These are phyloP conservation scores for Phytophthora pistaciae DNA, from an alignment of 352 stramenopile species.

Conservation along the genomic window DNA sequence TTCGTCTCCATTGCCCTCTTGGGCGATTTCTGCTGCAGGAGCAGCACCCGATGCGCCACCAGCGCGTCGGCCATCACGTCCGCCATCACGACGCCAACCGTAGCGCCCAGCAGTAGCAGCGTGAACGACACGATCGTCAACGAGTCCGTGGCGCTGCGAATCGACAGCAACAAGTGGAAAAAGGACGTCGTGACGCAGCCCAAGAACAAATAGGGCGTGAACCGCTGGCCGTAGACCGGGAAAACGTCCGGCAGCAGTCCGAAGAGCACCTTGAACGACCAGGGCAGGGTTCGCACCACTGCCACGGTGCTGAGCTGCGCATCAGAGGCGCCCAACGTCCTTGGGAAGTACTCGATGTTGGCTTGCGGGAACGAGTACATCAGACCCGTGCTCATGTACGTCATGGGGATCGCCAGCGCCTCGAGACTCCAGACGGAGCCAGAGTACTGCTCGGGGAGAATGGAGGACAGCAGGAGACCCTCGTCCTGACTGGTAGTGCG, in stretches of 20 bases:
- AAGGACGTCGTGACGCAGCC: slow-evolving; percentile 65
- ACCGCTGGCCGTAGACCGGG: slow-evolving; percentile 60
- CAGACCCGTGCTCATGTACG: slow-evolving; percentile 81
- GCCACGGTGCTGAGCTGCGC: slow-evolving; percentile 77
- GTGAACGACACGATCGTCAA: slow-evolving; percentile 73
- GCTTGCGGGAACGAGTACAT: slow-evolving; percentile 74
- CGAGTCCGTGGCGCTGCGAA: slow-evolving; percentile 36
- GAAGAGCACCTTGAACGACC: slow-evolving; percentile 85
- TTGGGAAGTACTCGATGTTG: slow-evolving; percentile 82
- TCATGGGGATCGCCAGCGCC: slow-evolving; percentile 76
- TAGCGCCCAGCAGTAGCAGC: slow-evolving; percentile 71
- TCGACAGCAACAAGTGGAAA: slow-evolving; percentile 63
- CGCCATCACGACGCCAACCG: slow-evolving; percentile 81
- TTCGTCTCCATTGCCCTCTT: slow-evolving; percentile 26
- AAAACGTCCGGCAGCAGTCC: slow-evolving; percentile 75
- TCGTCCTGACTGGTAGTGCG: slow-evolving; percentile 36
- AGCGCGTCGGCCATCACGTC: slow-evolving; percentile 87
- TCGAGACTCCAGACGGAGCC: slow-evolving; percentile 61
- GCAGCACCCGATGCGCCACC: slow-evolving; percentile 69
- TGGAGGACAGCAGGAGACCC: slow-evolving; percentile 25
- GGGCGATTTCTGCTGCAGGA: slow-evolving; percentile 19
- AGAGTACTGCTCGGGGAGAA: slow-evolving; percentile 28
- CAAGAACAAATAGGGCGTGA: slow-evolving; percentile 83
- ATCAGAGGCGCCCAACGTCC: slow-evolving; percentile 64
- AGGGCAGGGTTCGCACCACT: slow-evolving; percentile 76